phyloP scores from a whole-genome alignment of 2,329 filamentous ascomycete species.

The Teratosphaeria gauchensis region DNA sequence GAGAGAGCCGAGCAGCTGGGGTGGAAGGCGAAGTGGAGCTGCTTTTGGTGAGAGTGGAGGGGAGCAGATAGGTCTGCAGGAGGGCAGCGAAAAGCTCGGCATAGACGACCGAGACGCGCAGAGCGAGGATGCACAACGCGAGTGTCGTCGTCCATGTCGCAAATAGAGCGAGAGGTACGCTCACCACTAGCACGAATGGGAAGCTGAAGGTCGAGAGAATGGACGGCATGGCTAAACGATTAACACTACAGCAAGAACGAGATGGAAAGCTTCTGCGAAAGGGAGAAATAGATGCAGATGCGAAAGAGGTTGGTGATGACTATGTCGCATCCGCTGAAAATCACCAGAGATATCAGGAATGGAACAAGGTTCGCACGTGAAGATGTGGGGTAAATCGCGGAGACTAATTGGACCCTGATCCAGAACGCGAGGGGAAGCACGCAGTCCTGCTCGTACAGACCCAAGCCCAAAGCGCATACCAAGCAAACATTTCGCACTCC shows the following conservation, averaged over 20 bases:
- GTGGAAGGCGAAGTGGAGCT: conserved; percentile 1
- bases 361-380: not conserved
- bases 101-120: conserved; percentile 34
- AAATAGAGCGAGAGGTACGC: conserved; percentile 6
- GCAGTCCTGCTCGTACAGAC: too few relatives aligned
- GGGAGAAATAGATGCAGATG: not conserved
- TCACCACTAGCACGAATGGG: conserved; percentile 4
- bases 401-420: not conserved
- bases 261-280: too few relatives aligned
- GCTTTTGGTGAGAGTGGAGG: not conserved
- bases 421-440: too few relatives aligned
- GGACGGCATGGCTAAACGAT: not conserved
- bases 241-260: not conserved
- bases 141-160: conserved; percentile 5
- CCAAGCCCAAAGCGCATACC: too few relatives aligned
- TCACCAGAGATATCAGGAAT: not conserved
- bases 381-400: not conserved
- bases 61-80: conserved; percentile 27
- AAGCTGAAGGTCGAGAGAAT: not conserved
- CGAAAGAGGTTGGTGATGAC: not conserved
- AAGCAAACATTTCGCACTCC: too few relatives aligned
- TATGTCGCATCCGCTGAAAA: not conserved
- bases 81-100: conserved; percentile 32
- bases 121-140: conserved; percentile 24
- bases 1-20: conserved; percentile 8